Base-by-base conservation (phyloP, 208 protist species). In the Acanthamoeba healyi region DNA sequence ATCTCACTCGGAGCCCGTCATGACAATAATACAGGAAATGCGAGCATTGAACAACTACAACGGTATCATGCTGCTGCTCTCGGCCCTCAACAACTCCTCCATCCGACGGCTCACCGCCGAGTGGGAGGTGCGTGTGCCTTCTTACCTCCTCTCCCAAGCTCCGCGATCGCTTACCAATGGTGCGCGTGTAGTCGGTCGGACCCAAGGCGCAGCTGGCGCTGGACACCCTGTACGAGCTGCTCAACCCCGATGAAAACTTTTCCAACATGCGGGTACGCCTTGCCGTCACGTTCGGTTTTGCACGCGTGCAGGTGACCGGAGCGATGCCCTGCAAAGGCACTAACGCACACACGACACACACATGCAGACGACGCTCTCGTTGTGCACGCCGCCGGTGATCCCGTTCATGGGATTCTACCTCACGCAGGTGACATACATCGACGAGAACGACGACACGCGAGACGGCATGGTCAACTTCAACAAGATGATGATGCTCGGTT, bases 391-490 rank as follows among this genome's bases (percentile, higher is more conserved):
- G 1, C 82, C 82, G 38, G 82, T 65, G 29, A 89, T 89, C 34
- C 87, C 87, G 10, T 89, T 89, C 82, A 89, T 89, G 63, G 87
- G 61, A 40, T 49, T 79, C 44, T 92, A 92, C 29, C 58, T 92
- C 26, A 79, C 87, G n/a, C 44, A 79, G 26, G 38, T 92, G 22
- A 92, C 87, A 36, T 92, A 79, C 61, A 92, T 92, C 65, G 87
- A 92, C 24, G 87, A 92, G n/a, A 77, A 79, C n/a, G 63, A 70
- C 38, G 63, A 79, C 44, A 92, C 87, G 22, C 40, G 49, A 38
- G 87, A 92, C 61, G 87, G 87, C 22, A 44, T 92, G 42, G 63
- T 92, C 87, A 92, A 92, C 87, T 92, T 92, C 87, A 92, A 92
- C 87, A 92, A 92, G 58, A 90, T 90, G 82, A 90, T 90, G 82